Base-by-base conservation (phyloP, 768 basidiomycete species). In the Sarcodon aspratus region DNA sequence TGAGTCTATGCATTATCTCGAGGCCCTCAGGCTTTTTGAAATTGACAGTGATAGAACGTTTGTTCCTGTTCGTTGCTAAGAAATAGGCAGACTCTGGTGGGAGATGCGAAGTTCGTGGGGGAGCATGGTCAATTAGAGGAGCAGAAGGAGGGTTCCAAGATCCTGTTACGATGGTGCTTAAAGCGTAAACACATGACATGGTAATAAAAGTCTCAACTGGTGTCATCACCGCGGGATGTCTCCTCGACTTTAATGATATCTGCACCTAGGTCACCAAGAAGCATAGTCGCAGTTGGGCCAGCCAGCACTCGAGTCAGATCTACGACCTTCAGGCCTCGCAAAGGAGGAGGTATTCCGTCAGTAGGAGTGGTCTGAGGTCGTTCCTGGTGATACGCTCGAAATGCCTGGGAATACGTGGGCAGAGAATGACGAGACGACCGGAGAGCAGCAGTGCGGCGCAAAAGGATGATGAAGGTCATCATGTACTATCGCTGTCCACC, bases 61-160 rank as follows among this genome's bases (percentile, higher is more conserved):
- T 94, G 64, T 91, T 91, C 46, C 94, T 73, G 62, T 97, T 97
- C 0, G 76, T 80, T 0, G 86, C 76, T 6, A 97, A 75, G 62
- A 95, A 97, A 61, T 97, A 97, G 0, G 94, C 90, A 3, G 90
- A 88, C 62, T 97, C 94, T 9, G 91, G 78, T 8, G 90, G 91
- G 0, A 90, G 71, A 59, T 86, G 78, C 7, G 73, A 61, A 0
- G 83, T 64, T 49, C 73, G 71, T 38, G 65, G 57, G 4, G 86
- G 72, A 15, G 70, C 71, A 33, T 70, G 52, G 10, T 71, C 54
- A 9, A 60, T 17, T 7, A 67, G 49, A 9, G 73, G 70, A 0
- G 72, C 72, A 15, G 61, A 61, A 9, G 81, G 83, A 15, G 81
- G 82, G 52, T 63, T 65, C 81, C 83, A 85, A 38, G 78, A 70